These are phyloP conservation scores for Trichophyton mentagrophytes DNA, from an alignment of 2,329 filamentous ascomycete species.

Conservation along the genomic window DNA sequence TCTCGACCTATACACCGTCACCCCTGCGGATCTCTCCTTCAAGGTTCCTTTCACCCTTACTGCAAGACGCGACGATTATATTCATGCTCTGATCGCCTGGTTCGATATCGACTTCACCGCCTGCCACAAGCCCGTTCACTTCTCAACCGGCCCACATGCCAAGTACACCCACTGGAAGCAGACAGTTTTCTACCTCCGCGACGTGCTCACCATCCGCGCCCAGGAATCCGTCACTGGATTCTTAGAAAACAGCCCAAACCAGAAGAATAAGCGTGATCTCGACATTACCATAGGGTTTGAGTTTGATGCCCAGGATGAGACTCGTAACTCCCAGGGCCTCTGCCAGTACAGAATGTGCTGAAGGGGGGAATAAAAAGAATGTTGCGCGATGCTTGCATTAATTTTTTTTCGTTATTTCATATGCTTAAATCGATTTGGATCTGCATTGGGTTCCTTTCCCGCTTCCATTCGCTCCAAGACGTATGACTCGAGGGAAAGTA, in stretches of 20 bases:
- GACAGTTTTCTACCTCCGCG: slow-evolving; percentile 93
- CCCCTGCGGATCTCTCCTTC: slow-evolving; percentile 71
- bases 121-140: slow-evolving; percentile 94
- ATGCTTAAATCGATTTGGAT: slow-evolving; percentile 3
- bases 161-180: slow-evolving; percentile 99
- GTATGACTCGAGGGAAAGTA: not conserved
- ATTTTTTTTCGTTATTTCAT: slow-evolving; percentile 11
- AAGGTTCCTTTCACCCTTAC: slow-evolving; percentile 61
- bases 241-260: slow-evolving; percentile 74
- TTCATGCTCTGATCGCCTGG: slow-evolving; percentile 94
- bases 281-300: slow-evolving; percentile 81
- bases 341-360: slow-evolving; percentile 63
- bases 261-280: slow-evolving; percentile 86
- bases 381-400: slow-evolving; percentile 7
- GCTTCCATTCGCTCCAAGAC: not conserved
- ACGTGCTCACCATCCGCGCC: slow-evolving; percentile 81
- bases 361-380: slow-evolving; percentile 7
- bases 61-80: slow-evolving; percentile 77
- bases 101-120: slow-evolving; percentile 98
- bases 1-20: slow-evolving; percentile 88
- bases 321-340: slow-evolving; percentile 53
- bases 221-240: slow-evolving; percentile 65
- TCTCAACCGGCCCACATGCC: slow-evolving; percentile 93
- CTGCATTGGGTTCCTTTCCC: not conserved
- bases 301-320: slow-evolving; percentile 62